phyloP scores from a whole-genome alignment of 2,329 filamentous ascomycete species.

The Aspergillus ustus region DNA sequence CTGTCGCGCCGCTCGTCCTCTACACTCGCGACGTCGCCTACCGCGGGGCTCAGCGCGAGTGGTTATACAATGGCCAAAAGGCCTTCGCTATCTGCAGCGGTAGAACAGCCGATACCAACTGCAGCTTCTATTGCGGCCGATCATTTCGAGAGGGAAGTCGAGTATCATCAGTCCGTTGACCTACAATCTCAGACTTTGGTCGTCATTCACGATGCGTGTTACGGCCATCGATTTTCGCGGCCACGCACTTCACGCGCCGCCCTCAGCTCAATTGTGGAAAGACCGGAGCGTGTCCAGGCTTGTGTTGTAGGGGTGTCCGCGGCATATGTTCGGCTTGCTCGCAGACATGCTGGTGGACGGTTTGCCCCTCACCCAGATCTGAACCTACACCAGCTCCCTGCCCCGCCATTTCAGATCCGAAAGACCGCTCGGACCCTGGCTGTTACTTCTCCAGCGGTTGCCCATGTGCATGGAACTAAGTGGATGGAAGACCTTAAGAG shows the following conservation, averaged over 20 bases:
- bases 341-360: constrained; percentile 72
- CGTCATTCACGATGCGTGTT: constrained; percentile 89
- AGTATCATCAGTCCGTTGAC: constrained; percentile 59
- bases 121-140: constrained; percentile 66
- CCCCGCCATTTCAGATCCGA: constrained; percentile 79
- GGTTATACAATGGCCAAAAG: constrained; percentile 35
- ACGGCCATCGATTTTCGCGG: constrained; percentile 88
- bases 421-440: constrained; percentile 76
- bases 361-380: constrained; percentile 69
- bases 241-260: constrained; percentile 74
- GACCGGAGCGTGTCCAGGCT: constrained; percentile 88
- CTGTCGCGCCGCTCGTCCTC: constrained; percentile 42
- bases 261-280: constrained; percentile 84
- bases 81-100: constrained; percentile 25
- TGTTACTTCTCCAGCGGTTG: constrained; percentile 76
- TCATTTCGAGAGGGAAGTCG: constrained; percentile 72
- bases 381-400: constrained; percentile 59
- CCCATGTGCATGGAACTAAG: constrained; percentile 84
- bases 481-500: constrained; percentile 92
- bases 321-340: constrained; percentile 89
- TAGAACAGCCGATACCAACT: constrained; percentile 43
- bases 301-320: constrained; percentile 79
- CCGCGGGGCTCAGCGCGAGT: constrained; percentile 14
- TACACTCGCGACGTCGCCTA: constrained; percentile 34
- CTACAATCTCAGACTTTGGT: constrained; percentile 69